A percentile compares a stretch with the other conserved stretches of the same genome.
phyloP scores from a whole-genome alignment of 768 basidiomycete species.

The Tylopilus subfusipes region DNA sequence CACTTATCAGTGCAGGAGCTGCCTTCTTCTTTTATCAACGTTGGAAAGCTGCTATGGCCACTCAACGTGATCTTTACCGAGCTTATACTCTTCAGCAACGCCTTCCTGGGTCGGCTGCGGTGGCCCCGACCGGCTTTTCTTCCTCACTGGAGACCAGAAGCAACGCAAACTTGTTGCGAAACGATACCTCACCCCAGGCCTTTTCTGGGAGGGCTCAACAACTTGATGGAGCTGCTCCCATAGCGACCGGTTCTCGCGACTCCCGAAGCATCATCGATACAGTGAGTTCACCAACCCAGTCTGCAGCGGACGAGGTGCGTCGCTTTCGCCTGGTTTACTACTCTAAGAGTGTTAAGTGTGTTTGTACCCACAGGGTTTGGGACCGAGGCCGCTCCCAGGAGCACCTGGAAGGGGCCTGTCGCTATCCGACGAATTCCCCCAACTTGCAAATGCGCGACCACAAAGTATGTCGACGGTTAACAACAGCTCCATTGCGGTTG shows the following conservation, averaged over 20 bases:
- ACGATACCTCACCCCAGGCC: not conserved
- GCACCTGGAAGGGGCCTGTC: constrained; percentile 18
- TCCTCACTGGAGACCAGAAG: constrained; percentile 22
- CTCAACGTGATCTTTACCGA: constrained; percentile 14
- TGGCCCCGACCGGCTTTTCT: constrained; percentile 14
- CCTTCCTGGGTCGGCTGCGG: not conserved
- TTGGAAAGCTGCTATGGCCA: constrained; percentile 24
- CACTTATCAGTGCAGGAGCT: constrained; percentile 8
- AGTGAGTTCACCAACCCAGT: not conserved
- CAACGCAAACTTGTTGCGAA: constrained; percentile 7
- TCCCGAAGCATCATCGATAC: constrained; percentile 8
- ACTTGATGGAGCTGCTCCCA: not conserved
- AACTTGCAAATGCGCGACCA: constrained; percentile 2
- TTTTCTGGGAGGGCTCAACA: constrained; percentile 9
- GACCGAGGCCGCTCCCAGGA: constrained; percentile 21
- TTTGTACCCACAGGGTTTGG: constrained; percentile 4
- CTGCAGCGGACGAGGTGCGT: constrained; percentile 19
- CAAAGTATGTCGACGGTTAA: constrained; percentile 2
- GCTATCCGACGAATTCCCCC: constrained; percentile 15
- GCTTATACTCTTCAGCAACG: constrained; percentile 11
- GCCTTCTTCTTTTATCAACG: constrained; percentile 28
- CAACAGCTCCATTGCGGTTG: constrained; percentile 10
- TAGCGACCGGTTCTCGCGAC: constrained; percentile 7
- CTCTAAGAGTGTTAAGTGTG: not conserved
- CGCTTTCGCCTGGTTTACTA: not conserved